Evolutionary conservation across 2,329 filamentous ascomycete species (phyloP).

Genomic region (Zopfia rhizophila): DNA sequence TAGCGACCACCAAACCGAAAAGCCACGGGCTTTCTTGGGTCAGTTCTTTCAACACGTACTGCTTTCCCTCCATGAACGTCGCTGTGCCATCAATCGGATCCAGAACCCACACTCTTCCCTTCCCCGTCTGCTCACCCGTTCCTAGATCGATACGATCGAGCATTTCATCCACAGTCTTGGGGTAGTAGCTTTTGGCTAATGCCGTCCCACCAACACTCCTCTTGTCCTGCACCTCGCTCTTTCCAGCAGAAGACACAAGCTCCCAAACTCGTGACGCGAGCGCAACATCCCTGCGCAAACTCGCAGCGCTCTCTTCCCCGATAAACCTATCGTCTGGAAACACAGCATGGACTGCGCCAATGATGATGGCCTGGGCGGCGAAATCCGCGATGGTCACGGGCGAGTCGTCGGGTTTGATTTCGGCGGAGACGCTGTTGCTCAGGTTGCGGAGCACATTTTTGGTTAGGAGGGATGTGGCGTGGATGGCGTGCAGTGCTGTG

Average conservation of each 20-base stretch:
- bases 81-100: conserved; percentile 74
- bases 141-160: conserved; percentile 71
- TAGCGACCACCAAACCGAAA: too few relatives aligned
- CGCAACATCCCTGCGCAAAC: conserved; percentile 60
- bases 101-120: conserved; percentile 67
- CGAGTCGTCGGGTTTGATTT: conserved; percentile 67
- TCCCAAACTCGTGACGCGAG: conserved; percentile 67
- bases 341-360: conserved; percentile 62
- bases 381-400: conserved; percentile 74
- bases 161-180: conserved; percentile 64
- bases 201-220: too few relatives aligned
- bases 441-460: conserved; percentile 62
- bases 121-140: conserved; percentile 55
- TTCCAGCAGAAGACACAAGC: conserved; percentile 57
- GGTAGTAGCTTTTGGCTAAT: too few relatives aligned
- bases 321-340: conserved; percentile 69
- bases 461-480: conserved; percentile 67
- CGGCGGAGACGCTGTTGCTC: conserved; percentile 57
- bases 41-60: too few relatives aligned
- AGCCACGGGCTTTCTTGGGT: too few relatives aligned
- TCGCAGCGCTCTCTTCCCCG: conserved; percentile 68
- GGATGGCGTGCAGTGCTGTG: conserved; percentile 57
- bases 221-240: conserved; percentile 38
- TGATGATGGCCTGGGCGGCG: conserved; percentile 70
- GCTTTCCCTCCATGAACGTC: conserved; percentile 68